Percentiles rank a stretch among this genome's conserved stretches.
Conservation (phyloP, 495 filamentous ascomycete species). For the Jackrogersella minutella region DNA sequence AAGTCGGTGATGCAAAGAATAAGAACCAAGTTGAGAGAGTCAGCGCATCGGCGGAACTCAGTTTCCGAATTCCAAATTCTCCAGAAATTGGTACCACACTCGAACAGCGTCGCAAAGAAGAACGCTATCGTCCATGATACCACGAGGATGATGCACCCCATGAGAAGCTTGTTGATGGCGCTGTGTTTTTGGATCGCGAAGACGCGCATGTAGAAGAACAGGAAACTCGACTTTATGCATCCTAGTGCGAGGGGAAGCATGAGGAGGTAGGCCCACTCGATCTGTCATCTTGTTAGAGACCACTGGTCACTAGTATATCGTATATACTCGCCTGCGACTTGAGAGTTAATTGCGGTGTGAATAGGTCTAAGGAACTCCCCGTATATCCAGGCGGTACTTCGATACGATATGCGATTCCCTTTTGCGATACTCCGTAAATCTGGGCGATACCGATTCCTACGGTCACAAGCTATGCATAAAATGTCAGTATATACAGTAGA, state of each 20-base stretch:
- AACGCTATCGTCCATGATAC: constrained; percentile 24
- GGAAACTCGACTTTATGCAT: constrained; percentile 38
- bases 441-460: constrained; percentile 28
- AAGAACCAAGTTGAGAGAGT: constrained; percentile 13
- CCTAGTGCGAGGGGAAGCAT: constrained; percentile 34
- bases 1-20: constrained; percentile 40
- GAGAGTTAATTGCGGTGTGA: constrained; percentile 23
- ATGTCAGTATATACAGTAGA: background rate
- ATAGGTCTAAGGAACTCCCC: constrained; percentile 4
- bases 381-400: constrained; percentile 17
- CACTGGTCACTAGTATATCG: background rate
- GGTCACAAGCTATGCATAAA: constrained; percentile 21
- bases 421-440: constrained; percentile 33
- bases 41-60: constrained; percentile 15
- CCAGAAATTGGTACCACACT: constrained; percentile 31
- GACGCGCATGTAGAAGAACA: constrained; percentile 41
- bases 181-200: constrained; percentile 25
- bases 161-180: constrained; percentile 14
- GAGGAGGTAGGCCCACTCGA: constrained; percentile 33
- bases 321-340: constrained; percentile 16
- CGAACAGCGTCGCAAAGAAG: constrained; percentile 29
- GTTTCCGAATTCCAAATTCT: constrained; percentile 26
- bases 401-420: constrained; percentile 23
- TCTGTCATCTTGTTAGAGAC: constrained; percentile 14
- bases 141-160: constrained; percentile 7